Evolutionary conservation across 176 grass and related monocot species (phyloP), one percentile per base, ranked within the genome.

Genomic region (Oryza longistaminata): DNA sequence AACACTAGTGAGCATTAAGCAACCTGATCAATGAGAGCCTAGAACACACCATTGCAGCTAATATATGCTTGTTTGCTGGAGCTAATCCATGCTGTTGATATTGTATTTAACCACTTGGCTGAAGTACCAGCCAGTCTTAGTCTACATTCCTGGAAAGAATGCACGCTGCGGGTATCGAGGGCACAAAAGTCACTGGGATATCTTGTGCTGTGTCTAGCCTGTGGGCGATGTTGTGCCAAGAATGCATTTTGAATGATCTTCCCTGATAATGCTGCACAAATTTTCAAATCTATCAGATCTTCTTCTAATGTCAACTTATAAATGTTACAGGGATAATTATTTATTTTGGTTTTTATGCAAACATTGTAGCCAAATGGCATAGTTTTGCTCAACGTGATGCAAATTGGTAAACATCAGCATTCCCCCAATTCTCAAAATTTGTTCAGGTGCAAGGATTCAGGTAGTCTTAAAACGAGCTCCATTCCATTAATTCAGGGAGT

Each of bases 191-290:
- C 77, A 89, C 81, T 89, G 37, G 66, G 45, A 83, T 87, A 65
- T 95, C 89, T 94, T 89, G 89, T 87, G 69, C 44, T 85, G 88
- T 88, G 91, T 82, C 86, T 92, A 95, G 64, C 92, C 87, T 50
- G 2, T 90, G 74, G 71, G 37, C 44, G 88, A 85, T 90, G 85
- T 85, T 88, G 89, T 90, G 91, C 88, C 81, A 92, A 76, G 81
- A 88, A 90, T 85, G 86, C 74, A 88, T 95, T 94, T 83, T 93
- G 90, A 87, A 95, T 81, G 79, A 83, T 85, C 91, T 90, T 98
- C 87, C 81, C 93, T 89, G 93, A 88, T 85, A 91, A 86, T 91
- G 80, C 96, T 98, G 96, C 96, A 98, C 69, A 87, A 92, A 96
- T 92, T 92, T 58, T 70, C 83, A 92, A 89, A 89, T 86, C 79